Percentiles rank a stretch among this genome's conserved stretches.
Conservation (phyloP, 2,329 filamentous ascomycete genomes). For the Endoconidiophora laricicola region DNA sequence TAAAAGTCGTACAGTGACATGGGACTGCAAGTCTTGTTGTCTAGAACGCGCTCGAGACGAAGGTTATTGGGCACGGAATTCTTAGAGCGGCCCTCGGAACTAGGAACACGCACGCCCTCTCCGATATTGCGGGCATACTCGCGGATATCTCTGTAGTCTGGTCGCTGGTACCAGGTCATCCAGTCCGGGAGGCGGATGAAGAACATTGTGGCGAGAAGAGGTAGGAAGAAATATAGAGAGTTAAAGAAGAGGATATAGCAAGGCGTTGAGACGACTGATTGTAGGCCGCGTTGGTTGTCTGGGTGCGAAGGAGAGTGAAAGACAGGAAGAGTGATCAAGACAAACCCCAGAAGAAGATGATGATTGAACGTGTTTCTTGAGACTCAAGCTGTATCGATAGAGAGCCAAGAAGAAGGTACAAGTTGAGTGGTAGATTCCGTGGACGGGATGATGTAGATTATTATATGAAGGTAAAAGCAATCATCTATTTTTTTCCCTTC, state of each 20-base stretch:
- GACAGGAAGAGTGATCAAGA: background rate
- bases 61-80: conserved; percentile 24
- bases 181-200: conserved; percentile 19
- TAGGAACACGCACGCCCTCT: conserved; percentile 21
- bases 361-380: background rate
- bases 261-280: background rate
- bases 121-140: conserved; percentile 25
- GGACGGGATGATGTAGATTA: background rate
- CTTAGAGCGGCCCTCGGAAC: conserved; percentile 22
- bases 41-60: conserved; percentile 28
- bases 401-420: background rate
- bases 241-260: background rate
- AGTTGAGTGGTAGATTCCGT: background rate
- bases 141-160: conserved; percentile 30
- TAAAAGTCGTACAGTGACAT: conserved; percentile 35
- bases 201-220: conserved; percentile 8
- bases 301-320: background rate
- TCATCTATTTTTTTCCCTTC: too few relatives aligned
- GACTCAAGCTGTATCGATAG: background rate
- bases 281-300: background rate
- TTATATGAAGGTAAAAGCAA: background rate
- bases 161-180: conserved; percentile 32
- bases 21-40: conserved; percentile 32
- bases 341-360: background rate
- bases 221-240: background rate